Evolutionary conservation across 192 early-diverging fungal species (phyloP).

Genomic region (Dimargaris cristalligena): DNA sequence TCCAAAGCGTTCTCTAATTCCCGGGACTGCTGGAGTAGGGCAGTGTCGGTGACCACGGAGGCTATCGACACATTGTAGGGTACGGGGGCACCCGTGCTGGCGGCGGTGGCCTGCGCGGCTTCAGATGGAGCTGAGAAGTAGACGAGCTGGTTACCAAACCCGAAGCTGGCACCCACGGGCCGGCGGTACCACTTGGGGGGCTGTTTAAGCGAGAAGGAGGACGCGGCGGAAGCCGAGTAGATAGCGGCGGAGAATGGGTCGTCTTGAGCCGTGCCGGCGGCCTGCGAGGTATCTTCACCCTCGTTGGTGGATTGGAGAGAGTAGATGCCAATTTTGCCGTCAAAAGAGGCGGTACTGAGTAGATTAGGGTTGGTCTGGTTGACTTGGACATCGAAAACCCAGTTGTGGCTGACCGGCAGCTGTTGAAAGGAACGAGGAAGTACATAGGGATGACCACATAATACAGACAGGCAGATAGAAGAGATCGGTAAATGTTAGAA

Average conservation of each 20-base stretch:
- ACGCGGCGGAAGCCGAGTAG: constrained; percentile 17
- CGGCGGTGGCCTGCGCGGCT: constrained; percentile 14
- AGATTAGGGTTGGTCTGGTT: constrained; percentile 88
- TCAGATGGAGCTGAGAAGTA: constrained; percentile 44
- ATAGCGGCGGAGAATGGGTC: constrained; percentile 61
- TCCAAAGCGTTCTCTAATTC: constrained; percentile 57
- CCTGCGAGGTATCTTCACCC: constrained; percentile 12
- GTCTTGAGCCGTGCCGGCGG: constrained; percentile 16
- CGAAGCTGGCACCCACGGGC: constrained; percentile 71
- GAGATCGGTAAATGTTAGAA: too few species aligned
- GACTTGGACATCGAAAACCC: constrained; percentile 95
- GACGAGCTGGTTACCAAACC: constrained; percentile 81
- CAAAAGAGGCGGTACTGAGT: constrained; percentile 73
- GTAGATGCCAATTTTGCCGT: constrained; percentile 81
- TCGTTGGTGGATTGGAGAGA: constrained; percentile 43
- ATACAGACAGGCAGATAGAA: too few species aligned
- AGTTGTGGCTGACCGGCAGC: constrained; percentile 69
- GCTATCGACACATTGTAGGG: constrained; percentile 37
- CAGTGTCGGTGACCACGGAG: constrained; percentile 53
- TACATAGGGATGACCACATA: too few species aligned
- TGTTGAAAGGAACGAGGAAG: too few species aligned
- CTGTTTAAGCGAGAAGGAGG: constrained; percentile 46
- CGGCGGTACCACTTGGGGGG: constrained; percentile 92
- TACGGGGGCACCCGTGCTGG: constrained; percentile 18
- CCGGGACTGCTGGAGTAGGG: constrained; percentile 43